Percentiles rank a stretch among this genome's conserved stretches.
These are phyloP conservation scores for Castanopsis chinensis DNA, from an alignment of 306 rosid species.

Conservation along the genomic window DNA sequence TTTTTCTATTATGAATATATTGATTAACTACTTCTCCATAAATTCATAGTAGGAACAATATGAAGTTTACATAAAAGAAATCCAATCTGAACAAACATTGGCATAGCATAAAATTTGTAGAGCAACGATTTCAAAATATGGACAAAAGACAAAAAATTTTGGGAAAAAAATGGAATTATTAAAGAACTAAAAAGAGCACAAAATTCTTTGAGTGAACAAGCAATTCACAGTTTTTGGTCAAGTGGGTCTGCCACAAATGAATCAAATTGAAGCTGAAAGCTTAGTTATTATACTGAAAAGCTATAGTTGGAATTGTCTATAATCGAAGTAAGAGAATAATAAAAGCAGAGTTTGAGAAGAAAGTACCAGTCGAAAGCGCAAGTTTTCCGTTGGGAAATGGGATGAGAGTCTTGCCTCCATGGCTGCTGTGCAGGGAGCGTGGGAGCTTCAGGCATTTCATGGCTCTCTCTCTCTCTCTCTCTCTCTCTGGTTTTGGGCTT, in stretches of 20 bases:
- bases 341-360: conserved; percentile 2
- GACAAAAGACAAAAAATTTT: not conserved
- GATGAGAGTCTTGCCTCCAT: conserved; percentile 26
- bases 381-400: conserved; percentile 22
- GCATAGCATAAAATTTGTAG: not conserved
- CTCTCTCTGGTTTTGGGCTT: not conserved
- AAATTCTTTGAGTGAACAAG: not conserved
- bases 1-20: not conserved
- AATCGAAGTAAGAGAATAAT: not conserved
- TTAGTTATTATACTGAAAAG: not conserved
- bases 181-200: not conserved
- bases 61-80: not conserved
- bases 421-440: not conserved
- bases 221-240: too few species aligned
- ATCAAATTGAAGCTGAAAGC: not conserved
- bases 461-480: not conserved
- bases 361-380: conserved; percentile 29
- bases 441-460: conserved; percentile 45
- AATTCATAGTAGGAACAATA: not conserved
- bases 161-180: not conserved
- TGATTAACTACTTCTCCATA: not conserved
- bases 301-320: not conserved
- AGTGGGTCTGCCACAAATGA: too few species aligned
- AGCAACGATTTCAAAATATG: not conserved
- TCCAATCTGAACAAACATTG: not conserved